Percentiles rank a stretch among this genome's conserved stretches.
phyloP scores from a whole-genome alignment of 1,284 basidiomycete genomes.

The Tilletia indica region DNA sequence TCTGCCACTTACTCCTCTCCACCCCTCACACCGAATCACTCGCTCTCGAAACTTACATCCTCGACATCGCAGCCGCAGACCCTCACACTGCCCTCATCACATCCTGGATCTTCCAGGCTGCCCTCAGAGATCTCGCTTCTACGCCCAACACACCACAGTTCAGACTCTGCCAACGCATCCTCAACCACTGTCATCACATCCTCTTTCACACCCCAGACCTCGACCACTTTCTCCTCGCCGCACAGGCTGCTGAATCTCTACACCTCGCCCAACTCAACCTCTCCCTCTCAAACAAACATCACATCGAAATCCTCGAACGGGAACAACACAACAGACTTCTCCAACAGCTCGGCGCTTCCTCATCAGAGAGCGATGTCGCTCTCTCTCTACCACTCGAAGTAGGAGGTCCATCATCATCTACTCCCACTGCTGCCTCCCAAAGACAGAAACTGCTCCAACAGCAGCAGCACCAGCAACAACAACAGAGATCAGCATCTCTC shows the following conservation, averaged over 20 bases:
- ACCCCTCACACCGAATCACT: constrained; percentile 42
- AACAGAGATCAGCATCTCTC: no score
- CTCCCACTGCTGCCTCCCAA: background rate
- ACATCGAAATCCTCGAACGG: background rate
- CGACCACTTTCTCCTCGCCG: constrained; percentile 51
- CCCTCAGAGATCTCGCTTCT: constrained; percentile 46
- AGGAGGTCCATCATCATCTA: no score
- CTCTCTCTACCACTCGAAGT: background rate
- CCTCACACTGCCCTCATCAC: constrained; percentile 53
- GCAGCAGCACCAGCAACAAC: background rate
- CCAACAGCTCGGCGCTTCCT: constrained; percentile 15
- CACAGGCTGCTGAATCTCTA: background rate
- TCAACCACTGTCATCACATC: constrained; percentile 92
- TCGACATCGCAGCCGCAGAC: constrained; percentile 47
- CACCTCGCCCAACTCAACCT: constrained; percentile 2
- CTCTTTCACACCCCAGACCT: constrained; percentile 71
- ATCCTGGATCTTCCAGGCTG: constrained; percentile 54
- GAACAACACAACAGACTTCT: constrained; percentile 1
- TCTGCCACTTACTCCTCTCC: constrained; percentile 53
- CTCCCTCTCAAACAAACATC: background rate
- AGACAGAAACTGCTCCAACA: background rate
- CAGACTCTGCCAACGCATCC: constrained; percentile 83
- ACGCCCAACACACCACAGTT: constrained; percentile 73
- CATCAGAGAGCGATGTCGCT: constrained; percentile 12
- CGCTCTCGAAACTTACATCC: constrained; percentile 50